Conservation (phyloP, 441 rosid genomes). For the Gossypium davidsonii region DNA sequence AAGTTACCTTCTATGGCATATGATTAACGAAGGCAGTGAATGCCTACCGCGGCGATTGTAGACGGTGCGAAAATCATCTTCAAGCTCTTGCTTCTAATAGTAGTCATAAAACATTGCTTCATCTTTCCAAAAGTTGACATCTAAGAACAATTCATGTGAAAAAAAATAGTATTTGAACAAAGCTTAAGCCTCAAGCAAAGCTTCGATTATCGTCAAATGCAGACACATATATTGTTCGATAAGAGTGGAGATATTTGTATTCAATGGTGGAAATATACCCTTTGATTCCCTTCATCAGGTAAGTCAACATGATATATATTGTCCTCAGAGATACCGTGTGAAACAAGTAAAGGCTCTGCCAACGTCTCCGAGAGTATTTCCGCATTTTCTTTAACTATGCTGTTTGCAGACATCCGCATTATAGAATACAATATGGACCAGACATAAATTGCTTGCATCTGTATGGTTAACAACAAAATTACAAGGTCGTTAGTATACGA, state of each 20-base stretch:
- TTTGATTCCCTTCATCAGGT: constrained; percentile 4
- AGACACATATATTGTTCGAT: too few relatives aligned
- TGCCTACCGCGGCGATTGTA: constrained; percentile 31
- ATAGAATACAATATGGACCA: constrained; percentile 32
- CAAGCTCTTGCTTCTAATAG: constrained; percentile 18
- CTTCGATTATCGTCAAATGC: background rate
- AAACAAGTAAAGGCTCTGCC: constrained; percentile 17
- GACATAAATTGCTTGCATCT: constrained; percentile 31
- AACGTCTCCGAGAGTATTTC: background rate
- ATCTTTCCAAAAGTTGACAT: constrained; percentile 13
- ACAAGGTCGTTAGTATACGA: background rate
- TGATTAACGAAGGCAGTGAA: background rate
- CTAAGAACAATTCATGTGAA: background rate
- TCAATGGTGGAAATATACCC: background rate
- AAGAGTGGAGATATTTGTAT: background rate
- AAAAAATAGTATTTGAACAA: background rate
- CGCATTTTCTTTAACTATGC: background rate
- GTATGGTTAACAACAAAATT: constrained; percentile 4
- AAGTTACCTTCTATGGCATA: background rate
- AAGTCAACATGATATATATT: background rate
- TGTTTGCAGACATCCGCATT: constrained; percentile 17
- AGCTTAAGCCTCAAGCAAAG: background rate
- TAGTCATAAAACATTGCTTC: background rate
- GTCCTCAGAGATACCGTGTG: background rate
- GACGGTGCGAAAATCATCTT: constrained; percentile 29